Percentiles rank a stretch among this genome's conserved stretches.
Conservation (phyloP, 768 basidiomycete genomes). For the Lentinula sp. region DNA sequence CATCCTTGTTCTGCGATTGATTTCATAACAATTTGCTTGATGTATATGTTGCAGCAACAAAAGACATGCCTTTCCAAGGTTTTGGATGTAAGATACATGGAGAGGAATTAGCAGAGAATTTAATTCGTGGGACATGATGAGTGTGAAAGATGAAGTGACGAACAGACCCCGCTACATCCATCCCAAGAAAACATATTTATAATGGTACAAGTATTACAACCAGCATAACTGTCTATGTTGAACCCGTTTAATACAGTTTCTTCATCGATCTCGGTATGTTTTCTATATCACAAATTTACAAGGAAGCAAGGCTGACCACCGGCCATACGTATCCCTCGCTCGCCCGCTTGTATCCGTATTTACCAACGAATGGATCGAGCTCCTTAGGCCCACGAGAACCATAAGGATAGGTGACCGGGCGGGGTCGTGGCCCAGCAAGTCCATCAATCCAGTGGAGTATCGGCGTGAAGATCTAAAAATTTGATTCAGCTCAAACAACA, state of each 20-base stretch:
- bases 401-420: constrained; percentile 77
- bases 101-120: constrained; percentile 35
- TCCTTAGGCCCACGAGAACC: constrained; percentile 92
- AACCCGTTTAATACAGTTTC: background rate
- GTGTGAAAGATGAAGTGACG: background rate
- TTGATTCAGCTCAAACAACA: background rate
- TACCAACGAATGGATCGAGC: constrained; percentile 67
- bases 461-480: constrained; percentile 79
- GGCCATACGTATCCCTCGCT: constrained; percentile 72
- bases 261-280: background rate
- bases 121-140: background rate
- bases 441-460: constrained; percentile 97
- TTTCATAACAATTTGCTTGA: background rate
- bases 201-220: background rate
- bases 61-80: constrained; percentile 55
- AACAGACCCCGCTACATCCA: background rate
- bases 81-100: constrained; percentile 73
- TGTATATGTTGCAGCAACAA: background rate
- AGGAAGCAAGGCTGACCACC: constrained; percentile 54
- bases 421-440: constrained; percentile 56
- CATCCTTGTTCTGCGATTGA: constrained; percentile 62
- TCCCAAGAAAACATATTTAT: background rate
- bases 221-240: background rate
- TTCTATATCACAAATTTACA: constrained; percentile 26
- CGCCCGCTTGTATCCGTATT: constrained; percentile 73